Conservation (phyloP, 495 filamentous ascomycete genomes). For the Xylaria acuta region DNA sequence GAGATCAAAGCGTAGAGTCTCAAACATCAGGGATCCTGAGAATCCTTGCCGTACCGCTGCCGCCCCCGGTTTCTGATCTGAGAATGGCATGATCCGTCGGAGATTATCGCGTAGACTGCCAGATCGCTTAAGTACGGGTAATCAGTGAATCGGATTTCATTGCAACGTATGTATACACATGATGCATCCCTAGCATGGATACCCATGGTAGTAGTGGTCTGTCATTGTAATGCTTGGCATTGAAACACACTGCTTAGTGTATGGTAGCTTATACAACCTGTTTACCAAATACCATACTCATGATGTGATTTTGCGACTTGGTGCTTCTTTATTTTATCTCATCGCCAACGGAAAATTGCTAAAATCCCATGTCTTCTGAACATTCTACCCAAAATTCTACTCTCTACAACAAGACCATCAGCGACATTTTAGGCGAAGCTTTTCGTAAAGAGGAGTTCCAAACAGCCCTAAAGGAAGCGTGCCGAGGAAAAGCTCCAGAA, state of each 20-base stretch:
- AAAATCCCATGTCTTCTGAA: conserved; percentile 11
- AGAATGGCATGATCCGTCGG: conserved; percentile 39
- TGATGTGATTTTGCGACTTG: background rate
- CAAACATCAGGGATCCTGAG: conserved; percentile 38
- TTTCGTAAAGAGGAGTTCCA: conserved; percentile 7
- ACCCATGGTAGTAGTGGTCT: background rate
- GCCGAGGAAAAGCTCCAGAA: conserved; percentile 12
- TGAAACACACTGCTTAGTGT: conserved; percentile 18
- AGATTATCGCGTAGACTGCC: conserved; percentile 25
- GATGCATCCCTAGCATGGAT: conserved; percentile 3
- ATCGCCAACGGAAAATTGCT: background rate
- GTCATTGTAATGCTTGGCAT: background rate
- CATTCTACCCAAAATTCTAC: background rate
- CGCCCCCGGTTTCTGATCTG: conserved; percentile 38
- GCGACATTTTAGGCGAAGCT: conserved; percentile 8
- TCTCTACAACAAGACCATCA: conserved; percentile 1
- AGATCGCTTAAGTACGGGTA: background rate
- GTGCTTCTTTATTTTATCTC: background rate
- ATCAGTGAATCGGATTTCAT: background rate
- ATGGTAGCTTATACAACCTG: background rate
- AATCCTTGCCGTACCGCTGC: conserved; percentile 34
- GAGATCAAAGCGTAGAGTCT: conserved; percentile 43
- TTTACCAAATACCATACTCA: background rate
- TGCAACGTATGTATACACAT: background rate
- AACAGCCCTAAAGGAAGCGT: conserved; percentile 9